Conservation (phyloP, 306 rosid genomes). For the Cicer cuneatum region DNA sequence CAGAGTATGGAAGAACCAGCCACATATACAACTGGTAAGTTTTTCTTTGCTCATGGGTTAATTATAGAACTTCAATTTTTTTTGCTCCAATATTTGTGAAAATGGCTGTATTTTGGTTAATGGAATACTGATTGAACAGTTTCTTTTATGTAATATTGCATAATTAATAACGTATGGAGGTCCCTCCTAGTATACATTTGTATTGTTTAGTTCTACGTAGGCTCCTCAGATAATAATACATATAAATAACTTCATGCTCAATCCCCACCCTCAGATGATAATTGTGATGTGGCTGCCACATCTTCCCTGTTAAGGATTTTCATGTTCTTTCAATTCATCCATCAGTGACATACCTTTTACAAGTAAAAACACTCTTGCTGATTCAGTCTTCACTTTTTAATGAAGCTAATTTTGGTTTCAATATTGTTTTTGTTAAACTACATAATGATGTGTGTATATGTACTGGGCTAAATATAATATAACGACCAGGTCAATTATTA, state of each 20-base stretch:
- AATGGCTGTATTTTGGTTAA: slow-evolving; percentile 19
- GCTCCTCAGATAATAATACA: slow-evolving; percentile 14
- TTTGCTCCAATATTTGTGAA: slow-evolving; percentile 21
- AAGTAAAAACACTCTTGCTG: slow-evolving; percentile 1
- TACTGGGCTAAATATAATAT: neutral
- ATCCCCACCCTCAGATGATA: neutral
- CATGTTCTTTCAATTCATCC: slow-evolving; percentile 14
- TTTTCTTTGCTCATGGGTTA: slow-evolving; percentile 34
- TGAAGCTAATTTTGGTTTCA: neutral
- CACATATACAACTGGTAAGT: slow-evolving; percentile 89
- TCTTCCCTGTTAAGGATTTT: slow-evolving; percentile 4
- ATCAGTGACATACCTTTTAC: neutral
- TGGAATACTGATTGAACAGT: slow-evolving; percentile 24
- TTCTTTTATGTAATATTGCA: slow-evolving; percentile 20
- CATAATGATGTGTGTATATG: neutral
- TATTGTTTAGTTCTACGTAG: slow-evolving; percentile 3
- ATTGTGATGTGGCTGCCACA: neutral
- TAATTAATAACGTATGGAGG: neutral
- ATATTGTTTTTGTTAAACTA: neutral
- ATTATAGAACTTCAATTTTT: neutral
- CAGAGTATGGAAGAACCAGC: slow-evolving; percentile 84
- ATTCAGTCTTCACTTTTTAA: neutral
- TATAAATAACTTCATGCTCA: slow-evolving; percentile 27
- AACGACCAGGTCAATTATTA: slow-evolving; percentile 6
- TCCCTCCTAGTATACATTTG: slow-evolving; percentile 18